These are phyloP conservation scores for Hemisphaericaspora subhashii DNA, from an alignment of 1,139 yeast genomes.

Conservation along the genomic window DNA sequence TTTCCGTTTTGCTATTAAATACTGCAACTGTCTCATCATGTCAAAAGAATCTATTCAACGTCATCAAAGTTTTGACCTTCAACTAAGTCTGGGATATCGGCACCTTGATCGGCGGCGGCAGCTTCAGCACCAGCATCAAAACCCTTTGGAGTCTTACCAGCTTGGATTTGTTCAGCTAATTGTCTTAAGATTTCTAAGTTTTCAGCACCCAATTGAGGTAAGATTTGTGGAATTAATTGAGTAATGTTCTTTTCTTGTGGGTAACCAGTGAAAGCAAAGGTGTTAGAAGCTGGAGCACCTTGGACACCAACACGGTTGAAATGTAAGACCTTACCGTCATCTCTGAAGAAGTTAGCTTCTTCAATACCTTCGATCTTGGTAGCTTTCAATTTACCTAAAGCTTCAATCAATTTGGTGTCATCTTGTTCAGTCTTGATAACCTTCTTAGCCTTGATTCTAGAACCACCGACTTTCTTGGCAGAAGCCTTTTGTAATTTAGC, in stretches of 20 bases:
- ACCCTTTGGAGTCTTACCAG: conserved; percentile 51
- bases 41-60: conserved; percentile 58
- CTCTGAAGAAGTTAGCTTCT: conserved; percentile 97
- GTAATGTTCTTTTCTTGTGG: conserved; percentile 92
- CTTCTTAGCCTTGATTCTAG: conserved; percentile 82
- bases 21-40: background rate
- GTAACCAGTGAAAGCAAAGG: conserved; percentile 93
- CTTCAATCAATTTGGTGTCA: conserved; percentile 87
- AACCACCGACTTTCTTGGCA: conserved; percentile 81
- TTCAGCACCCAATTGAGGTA: conserved; percentile 97
- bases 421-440: conserved; percentile 67
- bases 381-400: conserved; percentile 87
- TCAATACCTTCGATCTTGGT: conserved; percentile 87
- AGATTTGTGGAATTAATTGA: conserved; percentile 91
- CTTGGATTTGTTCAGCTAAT: conserved; percentile 88
- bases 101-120: conserved; percentile 51
- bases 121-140: conserved; percentile 53
- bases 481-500: conserved; percentile 78
- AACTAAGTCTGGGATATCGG: conserved; percentile 88
- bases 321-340: conserved; percentile 94
- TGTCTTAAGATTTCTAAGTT: conserved; percentile 86
- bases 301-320: conserved; percentile 95
- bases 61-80: conserved; percentile 95
- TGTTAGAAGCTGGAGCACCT: conserved; percentile 87
- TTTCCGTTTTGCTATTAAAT: conserved; percentile 1